Conservation (phyloP, 345 rosid species). For the Ceriops zippeliana region DNA sequence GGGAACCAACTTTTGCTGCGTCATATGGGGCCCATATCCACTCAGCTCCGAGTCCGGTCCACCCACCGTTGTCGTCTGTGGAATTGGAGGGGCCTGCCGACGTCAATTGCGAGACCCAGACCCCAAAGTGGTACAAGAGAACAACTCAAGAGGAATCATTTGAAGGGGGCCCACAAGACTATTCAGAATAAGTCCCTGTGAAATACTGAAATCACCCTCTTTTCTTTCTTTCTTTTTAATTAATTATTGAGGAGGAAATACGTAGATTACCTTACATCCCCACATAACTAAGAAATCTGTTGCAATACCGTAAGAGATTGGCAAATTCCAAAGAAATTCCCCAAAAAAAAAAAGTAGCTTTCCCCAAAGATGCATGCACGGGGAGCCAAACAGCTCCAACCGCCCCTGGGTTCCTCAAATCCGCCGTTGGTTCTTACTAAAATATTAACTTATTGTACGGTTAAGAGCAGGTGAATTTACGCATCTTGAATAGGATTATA, state of each 20-base stretch:
- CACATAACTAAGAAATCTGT: too few relatives aligned
- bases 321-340: not conserved
- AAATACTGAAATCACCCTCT: not conserved
- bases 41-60: conserved; percentile 21
- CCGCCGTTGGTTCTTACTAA: conserved; percentile 14
- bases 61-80: not conserved
- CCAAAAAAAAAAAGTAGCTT: conserved; percentile 1
- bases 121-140: not conserved
- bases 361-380: conserved; percentile 7
- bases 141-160: not conserved
- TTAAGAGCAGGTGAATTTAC: not conserved
- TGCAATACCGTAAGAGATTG: not conserved
- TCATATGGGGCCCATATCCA: conserved; percentile 18
- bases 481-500: too few relatives aligned
- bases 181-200: not conserved
- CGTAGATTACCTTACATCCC: too few relatives aligned
- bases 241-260: too few relatives aligned
- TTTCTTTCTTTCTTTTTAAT: too few relatives aligned
- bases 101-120: not conserved
- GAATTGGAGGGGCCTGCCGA: conserved; percentile 7
- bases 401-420: conserved; percentile 11
- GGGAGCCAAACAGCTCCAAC: conserved; percentile 1
- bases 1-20: conserved; percentile 29
- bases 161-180: not conserved
- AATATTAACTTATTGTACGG: not conserved